Base-by-base conservation (phyloP, 1,139 yeast genomes). In the Debaryomycetaceae sp. region DNA sequence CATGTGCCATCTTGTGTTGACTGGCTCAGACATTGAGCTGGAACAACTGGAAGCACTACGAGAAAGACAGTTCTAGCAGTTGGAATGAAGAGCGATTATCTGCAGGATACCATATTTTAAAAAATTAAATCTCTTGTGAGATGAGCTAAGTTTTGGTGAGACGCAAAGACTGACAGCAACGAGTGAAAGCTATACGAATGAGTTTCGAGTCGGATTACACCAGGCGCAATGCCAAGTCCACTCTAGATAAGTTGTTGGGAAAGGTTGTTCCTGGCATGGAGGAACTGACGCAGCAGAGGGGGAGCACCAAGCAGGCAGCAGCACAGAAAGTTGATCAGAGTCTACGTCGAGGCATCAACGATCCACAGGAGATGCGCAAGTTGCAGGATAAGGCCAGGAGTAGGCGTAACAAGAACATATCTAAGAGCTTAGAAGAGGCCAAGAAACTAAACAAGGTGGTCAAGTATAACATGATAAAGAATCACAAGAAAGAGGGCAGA, bases 401-500 rank as follows among this genome's bases (percentile, higher is more conserved):
- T 42, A 51, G 51, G 36, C 49, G 50, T 31, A 71, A 71, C 49
- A 59, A 62, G 39, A 64, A 63, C 42, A 65, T 75, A 34, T 72
- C 65, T 50, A 65, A 67, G 46, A 61, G 63, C 34, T 58, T 61
- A 31, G 65, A 61, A n/a, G 57, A 61, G 20, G 69, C 75, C 14
- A 65, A 66, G 36, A 66, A 69, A 49, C 67, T 82, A 42, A 68
- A 69, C 41, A 76, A 73, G 51, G 57, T 71, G 44, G 83, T 85
- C 14, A 79, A 78, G 51, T 67, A 81, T 48, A 69, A 75, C 42
- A 65, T 80, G 41, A 68, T 81, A 46, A 69, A 75, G 49, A 59
- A 62, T 37, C 83, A 75, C 50, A 64, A 69, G 34, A 59, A 63
- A 29, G 54, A 62, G 1, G 65, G 65, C 8, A 64, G 58, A 2